A percentile compares a stretch with the other conserved stretches of the same genome.
Evolutionary conservation across 768 basidiomycete species (phyloP).

Genomic region (Russula sp.): DNA sequence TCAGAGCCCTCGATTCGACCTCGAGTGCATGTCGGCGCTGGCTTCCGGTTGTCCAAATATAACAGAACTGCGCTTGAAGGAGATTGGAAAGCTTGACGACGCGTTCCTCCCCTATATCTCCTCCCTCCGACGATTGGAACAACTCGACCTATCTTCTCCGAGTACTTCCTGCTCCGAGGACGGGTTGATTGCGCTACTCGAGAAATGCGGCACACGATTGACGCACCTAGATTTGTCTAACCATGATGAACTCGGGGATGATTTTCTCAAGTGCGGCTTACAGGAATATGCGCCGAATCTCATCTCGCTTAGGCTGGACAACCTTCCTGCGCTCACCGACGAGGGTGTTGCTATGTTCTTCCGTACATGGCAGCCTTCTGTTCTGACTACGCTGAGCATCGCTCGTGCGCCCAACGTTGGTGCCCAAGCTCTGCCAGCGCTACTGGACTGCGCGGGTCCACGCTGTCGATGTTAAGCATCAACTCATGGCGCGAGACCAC

Average conservation of each 20-base stretch:
- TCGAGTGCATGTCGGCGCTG: slow-evolving; percentile 59
- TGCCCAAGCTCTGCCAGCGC: slow-evolving; percentile 39
- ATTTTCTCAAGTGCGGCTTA: slow-evolving; percentile 60
- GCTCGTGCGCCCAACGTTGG: slow-evolving; percentile 25
- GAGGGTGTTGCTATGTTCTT: slow-evolving; percentile 71
- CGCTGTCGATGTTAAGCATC: slow-evolving; percentile 61
- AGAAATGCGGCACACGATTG: slow-evolving; percentile 52
- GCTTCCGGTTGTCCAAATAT: slow-evolving; percentile 54
- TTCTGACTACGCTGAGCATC: slow-evolving; percentile 39
- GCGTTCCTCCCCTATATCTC: slow-evolving; percentile 56
- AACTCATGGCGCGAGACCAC: slow-evolving; percentile 72
- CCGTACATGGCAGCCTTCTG: slow-evolving; percentile 43
- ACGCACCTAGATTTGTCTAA: slow-evolving; percentile 67
- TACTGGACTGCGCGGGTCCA: slow-evolving; percentile 61
- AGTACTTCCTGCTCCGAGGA: slow-evolving; percentile 52
- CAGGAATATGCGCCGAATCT: slow-evolving; percentile 48
- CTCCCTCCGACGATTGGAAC: slow-evolving; percentile 46
- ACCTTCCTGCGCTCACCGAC: slow-evolving; percentile 64
- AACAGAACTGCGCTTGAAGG: slow-evolving; percentile 71
- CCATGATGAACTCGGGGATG: slow-evolving; percentile 59
- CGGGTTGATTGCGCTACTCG: slow-evolving; percentile 55
- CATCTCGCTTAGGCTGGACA: slow-evolving; percentile 50
- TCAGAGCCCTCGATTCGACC: slow-evolving; percentile 84
- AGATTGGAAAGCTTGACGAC: slow-evolving; percentile 70
- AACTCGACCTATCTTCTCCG: slow-evolving; percentile 70